Base-by-base conservation (phyloP, 495 filamentous ascomycete species). In the Penicillium manginii region DNA sequence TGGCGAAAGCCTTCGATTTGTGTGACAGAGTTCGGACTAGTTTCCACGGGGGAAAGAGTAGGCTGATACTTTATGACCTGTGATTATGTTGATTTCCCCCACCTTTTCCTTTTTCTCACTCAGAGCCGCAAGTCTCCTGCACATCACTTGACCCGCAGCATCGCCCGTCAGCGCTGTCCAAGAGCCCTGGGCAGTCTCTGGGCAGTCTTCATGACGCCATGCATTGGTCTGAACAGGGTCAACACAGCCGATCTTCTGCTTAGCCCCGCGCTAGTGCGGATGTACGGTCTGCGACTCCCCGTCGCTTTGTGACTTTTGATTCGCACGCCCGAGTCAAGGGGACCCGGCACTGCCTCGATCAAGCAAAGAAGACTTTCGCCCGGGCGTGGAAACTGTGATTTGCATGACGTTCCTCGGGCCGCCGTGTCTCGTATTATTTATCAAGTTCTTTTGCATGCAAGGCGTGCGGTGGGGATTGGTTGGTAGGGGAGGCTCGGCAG, bases 101-200 rank as follows among this genome's bases (percentile, higher is more conserved):
- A 42, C 39, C 10, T 37, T 37, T 37, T 42, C n/a, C n/a, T n/a
- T n/a, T n/a, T n/a, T n/a, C n/a, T 15, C 35, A 11, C 57, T 59
- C 42, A 57, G 63, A 68, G 59, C 66, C 62, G 58, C 56, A 67
- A 54, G 18, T 52, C 9, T 49, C 31, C 14, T 60, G 64, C 61
- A 62, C 66, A 67, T 66, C 67, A 69, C 64, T 55, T 69, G 67
- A 69, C 67, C 6, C 26, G 4, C 23, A 23, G 26, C 26, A 29
- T 29, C 26, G 26, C 26, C 26, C 26, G 26, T 29, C 26, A 29
- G 26, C 26, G 26, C 26, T 8, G 26, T 29, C 26, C 26, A 8
- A 29, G 26, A 29, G 26, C 26, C 26, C 26, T 29, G 26, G 26
- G 26, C 26, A 29, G 26, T 29, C 26, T 29, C 26, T 29, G 26